A percentile compares a stretch with the other conserved stretches of the same genome.
Evolutionary conservation across 202 grass and related monocot genomes (phyloP).

Genomic region (Setaria viridis): DNA sequence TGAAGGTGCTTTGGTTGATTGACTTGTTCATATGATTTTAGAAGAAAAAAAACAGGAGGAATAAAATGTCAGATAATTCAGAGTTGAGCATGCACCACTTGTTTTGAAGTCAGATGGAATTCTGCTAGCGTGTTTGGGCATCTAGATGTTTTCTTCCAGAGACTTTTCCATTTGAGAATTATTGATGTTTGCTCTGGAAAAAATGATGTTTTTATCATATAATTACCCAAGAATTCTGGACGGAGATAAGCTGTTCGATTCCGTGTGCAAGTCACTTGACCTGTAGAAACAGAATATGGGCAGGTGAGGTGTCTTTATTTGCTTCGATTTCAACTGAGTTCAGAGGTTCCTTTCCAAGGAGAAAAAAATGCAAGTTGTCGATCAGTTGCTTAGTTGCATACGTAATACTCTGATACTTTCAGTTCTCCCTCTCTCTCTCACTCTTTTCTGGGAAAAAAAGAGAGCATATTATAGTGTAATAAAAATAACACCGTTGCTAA

Average conservation of each 20-base stretch:
- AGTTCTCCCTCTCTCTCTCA: background rate
- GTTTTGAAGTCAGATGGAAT: background rate
- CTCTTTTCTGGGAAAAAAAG: background rate
- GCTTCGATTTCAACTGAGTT: background rate
- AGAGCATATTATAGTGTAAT: background rate
- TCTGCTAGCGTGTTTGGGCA: background rate
- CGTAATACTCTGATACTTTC: background rate
- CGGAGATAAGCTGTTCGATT: background rate
- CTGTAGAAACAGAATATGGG: too few relatives aligned
- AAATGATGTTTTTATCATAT: background rate
- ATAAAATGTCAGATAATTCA: conserved; percentile 4
- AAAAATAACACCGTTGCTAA: background rate
- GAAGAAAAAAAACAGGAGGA: background rate
- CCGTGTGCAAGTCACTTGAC: background rate
- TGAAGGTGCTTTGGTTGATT: background rate
- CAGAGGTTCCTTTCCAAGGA: background rate
- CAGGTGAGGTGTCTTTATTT: background rate
- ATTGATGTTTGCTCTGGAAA: background rate
- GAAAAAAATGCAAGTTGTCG: background rate
- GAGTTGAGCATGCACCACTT: background rate
- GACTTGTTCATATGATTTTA: background rate
- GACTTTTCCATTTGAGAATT: conserved; percentile 9
- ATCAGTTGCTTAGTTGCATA: background rate
- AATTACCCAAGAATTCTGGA: background rate
- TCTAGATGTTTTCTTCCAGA: conserved; percentile 18